Percentiles rank a stretch among this genome's conserved stretches.
phyloP scores from a whole-genome alignment of 192 early-diverging fungal genomes.

The Coemansia sp. region DNA sequence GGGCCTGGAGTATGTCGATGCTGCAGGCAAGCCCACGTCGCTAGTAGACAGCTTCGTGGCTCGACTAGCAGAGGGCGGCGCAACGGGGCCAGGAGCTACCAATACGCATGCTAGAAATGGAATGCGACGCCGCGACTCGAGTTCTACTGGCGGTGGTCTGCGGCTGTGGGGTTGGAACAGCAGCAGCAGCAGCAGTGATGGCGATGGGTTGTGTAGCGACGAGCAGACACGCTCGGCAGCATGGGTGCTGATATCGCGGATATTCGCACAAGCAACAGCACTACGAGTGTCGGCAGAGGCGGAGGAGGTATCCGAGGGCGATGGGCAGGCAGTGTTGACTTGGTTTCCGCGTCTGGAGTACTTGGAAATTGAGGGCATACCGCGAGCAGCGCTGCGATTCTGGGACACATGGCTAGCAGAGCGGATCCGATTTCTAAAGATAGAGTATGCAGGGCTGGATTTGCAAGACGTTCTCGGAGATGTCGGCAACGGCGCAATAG shows the following conservation, averaged over 20 bases:
- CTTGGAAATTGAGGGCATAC: constrained; percentile 45
- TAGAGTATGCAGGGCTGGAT: constrained; percentile 41
- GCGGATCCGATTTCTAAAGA: constrained; percentile 18
- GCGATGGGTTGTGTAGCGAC: constrained; percentile 6
- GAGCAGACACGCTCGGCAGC: constrained; percentile 28
- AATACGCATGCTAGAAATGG: neutral
- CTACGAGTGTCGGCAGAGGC: constrained; percentile 46
- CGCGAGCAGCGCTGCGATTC: constrained; percentile 32
- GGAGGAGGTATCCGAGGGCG: constrained; percentile 38
- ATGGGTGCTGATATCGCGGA: constrained; percentile 40
- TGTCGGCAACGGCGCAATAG: neutral
- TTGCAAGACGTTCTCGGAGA: constrained; percentile 14
- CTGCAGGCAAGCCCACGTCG: constrained; percentile 35
- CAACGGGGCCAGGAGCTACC: constrained; percentile 1
- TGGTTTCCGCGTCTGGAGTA: constrained; percentile 53
- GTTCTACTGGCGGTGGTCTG: neutral
- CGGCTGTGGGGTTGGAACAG: constrained; percentile 17
- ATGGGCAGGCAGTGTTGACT: constrained; percentile 45
- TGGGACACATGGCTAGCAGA: constrained; percentile 36
- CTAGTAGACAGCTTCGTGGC: constrained; percentile 44
- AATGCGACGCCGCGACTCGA: neutral
- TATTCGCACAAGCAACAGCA: constrained; percentile 46
- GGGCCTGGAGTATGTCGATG: constrained; percentile 43
- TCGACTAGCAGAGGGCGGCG: constrained; percentile 35
- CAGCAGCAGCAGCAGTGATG: neutral